phyloP scores from a whole-genome alignment of 805 yeast species.

The Dipodascopsis tothii region DNA sequence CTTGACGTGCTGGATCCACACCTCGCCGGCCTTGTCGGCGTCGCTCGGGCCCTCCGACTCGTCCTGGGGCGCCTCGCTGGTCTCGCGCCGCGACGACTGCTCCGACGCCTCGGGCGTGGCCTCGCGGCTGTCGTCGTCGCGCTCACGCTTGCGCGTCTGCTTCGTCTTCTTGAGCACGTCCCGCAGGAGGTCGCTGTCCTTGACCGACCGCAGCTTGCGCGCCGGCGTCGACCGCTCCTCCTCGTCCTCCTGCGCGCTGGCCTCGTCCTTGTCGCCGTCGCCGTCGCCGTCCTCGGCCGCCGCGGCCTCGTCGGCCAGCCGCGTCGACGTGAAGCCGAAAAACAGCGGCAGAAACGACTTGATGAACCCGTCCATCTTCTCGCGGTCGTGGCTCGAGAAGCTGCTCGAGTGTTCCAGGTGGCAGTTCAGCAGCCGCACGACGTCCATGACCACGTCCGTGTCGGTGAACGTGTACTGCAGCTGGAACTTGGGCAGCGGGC shows the following conservation, averaged over 20 bases:
- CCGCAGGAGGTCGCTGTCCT: conserved; percentile 37
- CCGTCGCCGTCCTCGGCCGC: conserved; percentile 21
- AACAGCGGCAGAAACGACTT: conserved; percentile 63
- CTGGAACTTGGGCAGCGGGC: conserved; percentile 77
- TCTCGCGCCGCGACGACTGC: conserved; percentile 13
- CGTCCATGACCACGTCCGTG: conserved; percentile 62
- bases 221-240: conserved; percentile 7
- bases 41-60: conserved; percentile 19
- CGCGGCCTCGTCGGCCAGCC: conserved; percentile 38
- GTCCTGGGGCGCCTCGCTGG: conserved; percentile 7
- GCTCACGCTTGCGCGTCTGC: conserved; percentile 11
- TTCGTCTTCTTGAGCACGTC: conserved; percentile 42
- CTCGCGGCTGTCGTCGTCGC: conserved; percentile 17
- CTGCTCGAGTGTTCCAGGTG: conserved; percentile 62
- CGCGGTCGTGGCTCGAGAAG: conserved; percentile 75
- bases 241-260: conserved; percentile 17
- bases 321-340: conserved; percentile 41
- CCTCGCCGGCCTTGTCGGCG: conserved; percentile 24
- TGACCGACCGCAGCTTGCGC: neutral
- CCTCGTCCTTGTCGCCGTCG: conserved; percentile 6
- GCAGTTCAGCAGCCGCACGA: conserved; percentile 56
- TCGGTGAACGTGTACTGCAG: conserved; percentile 60
- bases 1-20: conserved; percentile 29
- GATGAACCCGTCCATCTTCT: conserved; percentile 62
- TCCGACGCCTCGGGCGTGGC: conserved; percentile 20